Conservation (phyloP, 148 eudicot species). For the Cornus controversa region DNA sequence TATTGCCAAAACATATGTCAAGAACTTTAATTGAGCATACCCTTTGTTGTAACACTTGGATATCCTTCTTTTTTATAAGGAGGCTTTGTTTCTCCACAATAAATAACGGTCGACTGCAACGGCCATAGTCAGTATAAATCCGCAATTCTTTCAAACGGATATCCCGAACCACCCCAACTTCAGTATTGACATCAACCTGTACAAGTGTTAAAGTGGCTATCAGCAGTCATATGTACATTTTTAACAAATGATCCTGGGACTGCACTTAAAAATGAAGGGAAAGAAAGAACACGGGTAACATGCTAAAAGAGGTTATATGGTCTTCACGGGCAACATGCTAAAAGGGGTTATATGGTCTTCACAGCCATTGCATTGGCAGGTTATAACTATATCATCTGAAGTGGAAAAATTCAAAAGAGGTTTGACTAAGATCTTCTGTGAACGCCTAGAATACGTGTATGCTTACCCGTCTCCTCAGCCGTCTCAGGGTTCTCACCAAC, state of each 20-base stretch:
- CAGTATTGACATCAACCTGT: constrained; percentile 94
- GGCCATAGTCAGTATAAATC: constrained; percentile 94
- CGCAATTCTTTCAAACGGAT: constrained; percentile 87
- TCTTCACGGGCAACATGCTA: not conserved
- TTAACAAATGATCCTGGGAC: not conserved
- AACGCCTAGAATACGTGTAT: constrained; percentile 3
- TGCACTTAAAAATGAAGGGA: not conserved
- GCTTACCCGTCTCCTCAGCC: constrained; percentile 84
- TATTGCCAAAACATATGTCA: not conserved
- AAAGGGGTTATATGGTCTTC: not conserved
- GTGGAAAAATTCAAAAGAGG: constrained; percentile 4
- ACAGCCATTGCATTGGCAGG: not conserved
- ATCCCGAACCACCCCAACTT: constrained; percentile 97
- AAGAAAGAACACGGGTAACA: not conserved
- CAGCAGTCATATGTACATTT: not conserved
- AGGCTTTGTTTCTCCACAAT: constrained; percentile 95
- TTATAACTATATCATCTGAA: not conserved
- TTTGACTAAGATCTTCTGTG: not conserved
- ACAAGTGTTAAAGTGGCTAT: not conserved
- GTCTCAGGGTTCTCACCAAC: constrained; percentile 83
- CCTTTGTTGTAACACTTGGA: constrained; percentile 78
- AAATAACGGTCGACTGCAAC: constrained; percentile 95
- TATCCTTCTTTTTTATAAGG: constrained; percentile 79
- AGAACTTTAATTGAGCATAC: constrained; percentile 30
- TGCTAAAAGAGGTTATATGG: not conserved